Conservation (phyloP, 2,329 filamentous ascomycete species). For the Exophiala sideris region DNA sequence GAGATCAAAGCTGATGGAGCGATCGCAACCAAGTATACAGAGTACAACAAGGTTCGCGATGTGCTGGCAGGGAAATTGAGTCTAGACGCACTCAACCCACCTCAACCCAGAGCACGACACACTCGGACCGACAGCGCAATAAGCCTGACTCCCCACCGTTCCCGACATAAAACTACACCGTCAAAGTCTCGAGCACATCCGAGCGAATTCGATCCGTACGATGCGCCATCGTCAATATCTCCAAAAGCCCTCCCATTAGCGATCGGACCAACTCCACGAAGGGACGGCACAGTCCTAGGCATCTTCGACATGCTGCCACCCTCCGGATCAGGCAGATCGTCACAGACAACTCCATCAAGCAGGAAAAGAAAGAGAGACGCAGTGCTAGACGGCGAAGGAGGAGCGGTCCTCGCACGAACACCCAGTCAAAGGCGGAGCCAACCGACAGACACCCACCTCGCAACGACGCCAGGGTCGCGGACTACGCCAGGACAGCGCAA, state of each 20-base stretch:
- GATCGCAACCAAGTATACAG: conserved; percentile 49
- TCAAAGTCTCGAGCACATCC: conserved; percentile 38
- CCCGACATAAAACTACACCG: conserved; percentile 30
- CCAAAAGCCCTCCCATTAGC: conserved; percentile 34
- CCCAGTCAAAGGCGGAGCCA: conserved; percentile 35
- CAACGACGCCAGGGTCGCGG: conserved; percentile 10
- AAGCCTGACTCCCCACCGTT: conserved; percentile 18
- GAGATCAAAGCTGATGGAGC: conserved; percentile 47
- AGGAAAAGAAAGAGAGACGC: conserved; percentile 23
- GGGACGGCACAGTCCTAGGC: conserved; percentile 47
- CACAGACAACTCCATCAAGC: conserved; percentile 28
- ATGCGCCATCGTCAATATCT: conserved; percentile 37
- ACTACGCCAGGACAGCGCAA: conserved; percentile 28
- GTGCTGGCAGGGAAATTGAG: conserved; percentile 26
- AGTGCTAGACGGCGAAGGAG: conserved; percentile 23
- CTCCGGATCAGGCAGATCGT: conserved; percentile 36
- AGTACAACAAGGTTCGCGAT: conserved; percentile 42
- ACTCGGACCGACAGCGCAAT: conserved; percentile 22
- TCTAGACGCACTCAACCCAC: conserved; percentile 34
- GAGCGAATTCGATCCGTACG: conserved; percentile 43
- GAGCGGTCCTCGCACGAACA: conserved; percentile 34
- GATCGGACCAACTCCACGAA: conserved; percentile 49
- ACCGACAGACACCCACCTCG: conserved; percentile 2
- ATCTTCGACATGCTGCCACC: conserved; percentile 48
- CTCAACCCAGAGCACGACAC: conserved; percentile 19